Evolutionary conservation across 371 early-diverging fungal genomes (phyloP), one percentile per base, ranked within the genome.

Genomic region (Nosema granulosis): DNA sequence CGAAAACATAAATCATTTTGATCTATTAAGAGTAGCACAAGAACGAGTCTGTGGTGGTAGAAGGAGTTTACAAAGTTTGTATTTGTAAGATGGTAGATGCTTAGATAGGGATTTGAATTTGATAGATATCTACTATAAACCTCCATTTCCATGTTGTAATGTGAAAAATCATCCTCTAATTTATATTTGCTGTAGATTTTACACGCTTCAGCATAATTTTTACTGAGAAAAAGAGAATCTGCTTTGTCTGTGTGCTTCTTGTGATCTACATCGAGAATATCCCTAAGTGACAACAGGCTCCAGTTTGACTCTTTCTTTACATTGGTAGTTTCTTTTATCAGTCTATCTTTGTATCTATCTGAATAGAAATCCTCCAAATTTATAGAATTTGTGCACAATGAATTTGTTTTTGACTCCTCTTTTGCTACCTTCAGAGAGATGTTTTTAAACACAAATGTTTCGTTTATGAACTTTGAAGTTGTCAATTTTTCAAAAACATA

Each of bases 121-220:
- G 16, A 43, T 43, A 43, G 16, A 43, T 43, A 43, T 43, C 54
- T 24, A 32, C 75, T 67, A 34, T 74, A 74, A 24, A 74, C 9
- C 29, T 63, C 43, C 75, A 74, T 74, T 74, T 74, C 66, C 26
- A 66, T 67, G 28, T 65, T 65, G 58, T 74, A 74, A 34, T 43
- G 35, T 29, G 66, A 63, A 67, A 74, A 74, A 37, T 74, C 75
- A 28, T 54, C 59, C 9, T 6, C 24, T 18, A 20, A 29, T 1
- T 28, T 50, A 58, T 66, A 74, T 38, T 58, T 67, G 16, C 37
- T 57, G 32, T 74, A 74, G 11, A 74, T 35, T 49, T 67, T 74
- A 20, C 58, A 74, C 16, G 75, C 75, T 20, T 74, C 68, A n/a
- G 50, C 35, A 66, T 74, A 74, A 43, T 67, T 67, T 56, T 57